Conservation (phyloP, 139 green algal genomes). For the Chlorella sp. region DNA sequence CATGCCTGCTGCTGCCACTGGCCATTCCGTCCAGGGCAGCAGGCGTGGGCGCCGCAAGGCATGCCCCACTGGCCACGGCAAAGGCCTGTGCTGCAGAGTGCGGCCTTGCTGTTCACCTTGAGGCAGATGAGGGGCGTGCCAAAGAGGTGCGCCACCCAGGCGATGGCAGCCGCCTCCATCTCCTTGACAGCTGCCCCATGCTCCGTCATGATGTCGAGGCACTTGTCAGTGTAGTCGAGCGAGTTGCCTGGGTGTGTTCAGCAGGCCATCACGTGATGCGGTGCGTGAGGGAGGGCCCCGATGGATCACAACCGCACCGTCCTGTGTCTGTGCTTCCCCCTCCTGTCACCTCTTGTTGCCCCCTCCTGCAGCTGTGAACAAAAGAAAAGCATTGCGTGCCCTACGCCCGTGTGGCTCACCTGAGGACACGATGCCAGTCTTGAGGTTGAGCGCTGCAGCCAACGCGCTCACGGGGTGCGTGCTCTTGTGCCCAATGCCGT, state of each 20-base stretch:
- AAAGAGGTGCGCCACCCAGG: conserved; percentile 65
- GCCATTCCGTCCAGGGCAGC: neutral
- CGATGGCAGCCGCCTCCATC: conserved; percentile 89
- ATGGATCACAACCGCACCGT: too few relatives aligned
- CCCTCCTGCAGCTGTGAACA: too few relatives aligned
- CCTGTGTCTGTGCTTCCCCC: too few relatives aligned
- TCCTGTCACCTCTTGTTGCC: too few relatives aligned
- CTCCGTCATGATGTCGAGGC: conserved; percentile 72
- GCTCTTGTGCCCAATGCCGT: conserved; percentile 45
- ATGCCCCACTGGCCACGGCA: too few relatives aligned
- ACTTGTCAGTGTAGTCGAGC: conserved; percentile 76
- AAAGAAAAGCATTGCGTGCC: too few relatives aligned
- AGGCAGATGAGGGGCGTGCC: conserved; percentile 52
- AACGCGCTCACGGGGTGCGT: conserved; percentile 36
- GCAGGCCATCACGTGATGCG: too few relatives aligned
- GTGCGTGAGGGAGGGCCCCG: too few relatives aligned
- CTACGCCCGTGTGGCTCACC: too few relatives aligned
- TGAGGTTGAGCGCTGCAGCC: conserved; percentile 50
- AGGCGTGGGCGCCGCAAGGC: too few relatives aligned
- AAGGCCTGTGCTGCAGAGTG: too few relatives aligned
- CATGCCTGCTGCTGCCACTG: neutral
- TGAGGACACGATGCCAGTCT: conserved; percentile 53
- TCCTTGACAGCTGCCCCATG: conserved; percentile 82
- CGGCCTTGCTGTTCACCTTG: too few relatives aligned
- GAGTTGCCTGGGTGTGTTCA: conserved; percentile 88